These are phyloP conservation scores for Cynanchum wilfordii DNA, from an alignment of 257 asterid species.

Conservation along the genomic window DNA sequence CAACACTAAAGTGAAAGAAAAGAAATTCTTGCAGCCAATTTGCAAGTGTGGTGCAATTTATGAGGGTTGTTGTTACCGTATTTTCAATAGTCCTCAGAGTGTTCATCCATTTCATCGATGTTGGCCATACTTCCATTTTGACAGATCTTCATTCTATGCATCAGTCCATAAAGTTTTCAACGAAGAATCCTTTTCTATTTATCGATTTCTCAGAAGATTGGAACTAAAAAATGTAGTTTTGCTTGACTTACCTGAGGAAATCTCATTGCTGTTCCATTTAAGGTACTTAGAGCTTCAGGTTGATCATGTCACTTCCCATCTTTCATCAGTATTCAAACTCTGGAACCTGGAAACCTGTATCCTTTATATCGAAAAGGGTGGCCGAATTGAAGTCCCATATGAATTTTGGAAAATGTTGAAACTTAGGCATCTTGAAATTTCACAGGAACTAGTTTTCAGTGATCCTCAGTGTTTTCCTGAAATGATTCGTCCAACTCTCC, in stretches of 20 bases:
- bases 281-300: background rate
- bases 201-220: background rate
- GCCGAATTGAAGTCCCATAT: background rate
- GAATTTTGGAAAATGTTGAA: background rate
- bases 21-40: background rate
- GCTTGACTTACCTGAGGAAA: background rate
- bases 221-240: background rate
- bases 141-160: background rate
- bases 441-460: background rate
- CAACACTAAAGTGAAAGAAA: background rate
- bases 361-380: background rate
- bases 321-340: background rate
- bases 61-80: too few species aligned
- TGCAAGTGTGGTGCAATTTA: background rate
- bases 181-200: background rate
- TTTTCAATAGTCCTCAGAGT: background rate
- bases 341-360: conserved; percentile 15
- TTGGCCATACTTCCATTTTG: background rate
- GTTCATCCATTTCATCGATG: background rate
- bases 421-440: background rate
- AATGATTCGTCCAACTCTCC: background rate
- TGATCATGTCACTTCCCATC: background rate
- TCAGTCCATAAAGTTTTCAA: background rate
- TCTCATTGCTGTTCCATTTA: background rate
- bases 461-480: background rate